phyloP scores from a whole-genome alignment of 1,139 yeast species.

The Debaryomycetaceae sp. region DNA sequence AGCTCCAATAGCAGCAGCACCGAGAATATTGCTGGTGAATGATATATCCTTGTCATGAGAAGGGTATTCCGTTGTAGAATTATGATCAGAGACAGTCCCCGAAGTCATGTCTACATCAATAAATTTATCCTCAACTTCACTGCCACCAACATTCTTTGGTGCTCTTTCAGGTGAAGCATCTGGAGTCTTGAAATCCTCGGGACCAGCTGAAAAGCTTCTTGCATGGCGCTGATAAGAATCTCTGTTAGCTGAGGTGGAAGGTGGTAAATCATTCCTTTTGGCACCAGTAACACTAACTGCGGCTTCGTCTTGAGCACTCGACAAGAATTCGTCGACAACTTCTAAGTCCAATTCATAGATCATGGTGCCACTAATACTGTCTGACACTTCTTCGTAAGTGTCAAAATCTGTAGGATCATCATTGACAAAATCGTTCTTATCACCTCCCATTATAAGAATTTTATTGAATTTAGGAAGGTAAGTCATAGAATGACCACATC shows the following conservation, averaged over 20 bases:
- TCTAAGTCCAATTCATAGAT: constrained; percentile 59
- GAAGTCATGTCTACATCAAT: constrained; percentile 29
- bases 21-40: constrained; percentile 2
- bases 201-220: constrained; percentile 38
- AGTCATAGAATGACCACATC: constrained; percentile 94
- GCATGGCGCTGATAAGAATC: constrained; percentile 29
- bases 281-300: constrained; percentile 1
- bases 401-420: constrained; percentile 36
- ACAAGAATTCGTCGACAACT: constrained; percentile 30
- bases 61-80: constrained; percentile 1
- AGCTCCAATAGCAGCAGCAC: constrained; percentile 9
- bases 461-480: constrained; percentile 63
- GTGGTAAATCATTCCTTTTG: background rate
- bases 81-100: constrained; percentile 16
- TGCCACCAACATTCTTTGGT: constrained; percentile 1
- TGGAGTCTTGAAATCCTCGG: constrained; percentile 45
- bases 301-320: constrained; percentile 1
- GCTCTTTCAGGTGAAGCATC: constrained; percentile 33
- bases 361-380: constrained; percentile 54
- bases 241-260: background rate
- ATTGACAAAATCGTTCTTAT: constrained; percentile 56
- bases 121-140: constrained; percentile 16
- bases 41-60: background rate
- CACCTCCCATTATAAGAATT: constrained; percentile 89
- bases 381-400: constrained; percentile 50